phyloP scores from a whole-genome alignment of 139 green algal genomes.

The Auxenochlorella pyrenoidosa region DNA sequence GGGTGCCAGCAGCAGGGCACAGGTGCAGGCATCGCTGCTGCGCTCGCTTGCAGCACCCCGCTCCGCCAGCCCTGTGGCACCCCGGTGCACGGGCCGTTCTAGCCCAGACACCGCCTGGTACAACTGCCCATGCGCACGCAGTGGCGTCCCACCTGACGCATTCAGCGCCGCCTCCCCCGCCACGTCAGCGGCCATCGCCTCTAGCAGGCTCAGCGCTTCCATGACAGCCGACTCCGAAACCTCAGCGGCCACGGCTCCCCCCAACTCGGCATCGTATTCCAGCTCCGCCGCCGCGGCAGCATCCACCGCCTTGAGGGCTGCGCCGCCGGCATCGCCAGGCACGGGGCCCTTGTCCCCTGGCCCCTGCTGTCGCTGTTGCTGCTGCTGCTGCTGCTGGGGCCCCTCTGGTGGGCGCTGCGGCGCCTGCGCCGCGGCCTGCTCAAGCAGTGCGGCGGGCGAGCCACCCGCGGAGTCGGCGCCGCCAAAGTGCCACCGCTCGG shows the following conservation, averaged over 20 bases:
- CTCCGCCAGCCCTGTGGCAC: not conserved
- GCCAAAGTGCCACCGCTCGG: conserved; percentile 5
- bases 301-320: not conserved
- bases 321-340: not conserved
- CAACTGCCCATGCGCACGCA: not conserved
- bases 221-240: not conserved
- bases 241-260: conserved; percentile 4
- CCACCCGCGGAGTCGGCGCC: not conserved
- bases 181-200: not conserved
- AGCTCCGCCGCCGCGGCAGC: not conserved
- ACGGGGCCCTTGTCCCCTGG: not conserved
- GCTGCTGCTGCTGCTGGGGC: not conserved
- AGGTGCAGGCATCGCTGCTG: not conserved
- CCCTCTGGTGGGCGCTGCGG: not conserved
- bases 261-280: not conserved
- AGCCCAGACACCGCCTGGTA: not conserved
- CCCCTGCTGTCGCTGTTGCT: not conserved
- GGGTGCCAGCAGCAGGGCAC: too few species aligned
- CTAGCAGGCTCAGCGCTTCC: conserved; percentile 10
- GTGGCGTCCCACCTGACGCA: not conserved
- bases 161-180: not conserved
- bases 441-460: too few species aligned
- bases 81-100: not conserved
- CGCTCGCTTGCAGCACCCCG: not conserved
- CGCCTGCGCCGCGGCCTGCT: not conserved